Conservation (phyloP, 176 grass and related monocot genomes). For the Phoenix roebelenii region DNA sequence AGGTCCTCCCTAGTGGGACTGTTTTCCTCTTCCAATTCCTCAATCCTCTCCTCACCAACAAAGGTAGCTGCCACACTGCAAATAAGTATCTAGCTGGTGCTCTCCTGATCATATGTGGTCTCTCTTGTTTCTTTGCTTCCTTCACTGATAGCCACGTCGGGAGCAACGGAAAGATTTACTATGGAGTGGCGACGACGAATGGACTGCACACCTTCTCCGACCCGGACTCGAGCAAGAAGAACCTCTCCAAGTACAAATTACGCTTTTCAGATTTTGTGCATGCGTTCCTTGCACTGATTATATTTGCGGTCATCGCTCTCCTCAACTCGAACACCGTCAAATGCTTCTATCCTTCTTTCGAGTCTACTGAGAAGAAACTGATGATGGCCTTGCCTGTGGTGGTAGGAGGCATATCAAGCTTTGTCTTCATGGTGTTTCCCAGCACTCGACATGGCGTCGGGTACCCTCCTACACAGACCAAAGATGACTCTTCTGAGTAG, state of each 20-base stretch:
- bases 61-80: not conserved
- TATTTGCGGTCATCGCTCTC: not conserved
- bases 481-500: not conserved
- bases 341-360: conserved; percentile 1
- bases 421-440: not conserved
- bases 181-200: not conserved
- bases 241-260: conserved; percentile 1
- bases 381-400: not conserved
- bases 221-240: not conserved
- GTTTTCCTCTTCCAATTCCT: conserved; percentile 2
- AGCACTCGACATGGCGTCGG: not conserved
- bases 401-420: not conserved
- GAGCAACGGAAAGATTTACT: not conserved
- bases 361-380: not conserved
- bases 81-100: not conserved
- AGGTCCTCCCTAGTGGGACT: not conserved
- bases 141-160: not conserved
- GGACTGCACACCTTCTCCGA: not conserved
- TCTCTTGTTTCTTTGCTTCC: not conserved
- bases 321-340: not conserved
- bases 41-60: not conserved
- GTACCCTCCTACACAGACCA: not conserved
- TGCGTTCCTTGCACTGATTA: not conserved
- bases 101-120: not conserved
- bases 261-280: not conserved